Percentiles rank a stretch among this genome's conserved stretches.
Conservation (phyloP, 805 yeast species). For the Tetrapisispora phaffii region DNA sequence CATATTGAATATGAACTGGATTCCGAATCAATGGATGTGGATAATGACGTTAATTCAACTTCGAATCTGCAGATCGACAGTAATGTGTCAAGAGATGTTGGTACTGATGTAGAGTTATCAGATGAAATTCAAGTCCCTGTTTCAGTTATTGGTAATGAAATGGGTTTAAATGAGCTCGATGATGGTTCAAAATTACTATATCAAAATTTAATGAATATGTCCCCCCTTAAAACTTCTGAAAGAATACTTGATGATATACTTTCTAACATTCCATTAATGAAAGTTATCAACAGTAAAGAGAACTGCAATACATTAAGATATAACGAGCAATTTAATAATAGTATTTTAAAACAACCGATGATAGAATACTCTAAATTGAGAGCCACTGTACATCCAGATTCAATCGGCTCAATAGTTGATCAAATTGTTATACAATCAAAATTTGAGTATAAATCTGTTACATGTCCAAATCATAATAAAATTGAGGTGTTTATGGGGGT, state of each 20-base stretch:
- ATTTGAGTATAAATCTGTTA: conserved; percentile 19
- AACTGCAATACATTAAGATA: conserved; percentile 5
- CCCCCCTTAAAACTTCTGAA: conserved; percentile 52
- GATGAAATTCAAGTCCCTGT: neutral
- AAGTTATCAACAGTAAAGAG: neutral
- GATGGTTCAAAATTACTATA: conserved; percentile 23
- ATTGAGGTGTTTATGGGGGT: conserved; percentile 27
- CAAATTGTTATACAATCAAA: conserved; percentile 25
- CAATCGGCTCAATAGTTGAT: conserved; percentile 23
- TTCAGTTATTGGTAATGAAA: neutral
- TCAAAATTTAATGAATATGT: conserved; percentile 9
- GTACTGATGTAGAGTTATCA: neutral
- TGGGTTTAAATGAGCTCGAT: conserved; percentile 8
- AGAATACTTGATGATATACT: conserved; percentile 57
- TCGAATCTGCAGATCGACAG: neutral
- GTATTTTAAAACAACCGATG: conserved; percentile 25
- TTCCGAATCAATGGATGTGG: conserved; percentile 1
- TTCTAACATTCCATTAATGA: conserved; percentile 32
- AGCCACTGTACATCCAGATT: conserved; percentile 12
- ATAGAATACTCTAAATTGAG: conserved; percentile 25
- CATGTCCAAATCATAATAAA: conserved; percentile 23
- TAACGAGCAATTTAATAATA: conserved; percentile 6
- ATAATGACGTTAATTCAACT: neutral
- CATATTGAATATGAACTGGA: conserved; percentile 1
- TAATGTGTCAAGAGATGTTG: neutral